Percentiles rank a stretch among this genome's conserved stretches.
These are phyloP conservation scores for Lasiosphaeria ovina DNA, from an alignment of 495 filamentous ascomycete genomes.

Conservation along the genomic window DNA sequence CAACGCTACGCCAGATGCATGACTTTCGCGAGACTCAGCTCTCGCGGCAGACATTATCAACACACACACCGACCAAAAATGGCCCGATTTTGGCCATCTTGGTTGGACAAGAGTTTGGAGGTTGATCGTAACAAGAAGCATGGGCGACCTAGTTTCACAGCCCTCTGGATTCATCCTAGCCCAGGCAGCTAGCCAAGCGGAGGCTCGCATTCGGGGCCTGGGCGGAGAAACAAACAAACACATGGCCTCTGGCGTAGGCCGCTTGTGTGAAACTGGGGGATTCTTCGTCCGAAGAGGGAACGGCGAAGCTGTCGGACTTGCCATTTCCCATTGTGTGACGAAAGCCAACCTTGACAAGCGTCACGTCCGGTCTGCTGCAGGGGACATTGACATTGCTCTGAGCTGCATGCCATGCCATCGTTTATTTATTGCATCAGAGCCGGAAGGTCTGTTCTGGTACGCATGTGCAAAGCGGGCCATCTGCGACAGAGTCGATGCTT, in stretches of 20 bases:
- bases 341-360: not conserved
- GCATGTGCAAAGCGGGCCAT: slow-evolving; percentile 1
- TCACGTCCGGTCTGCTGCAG: not conserved
- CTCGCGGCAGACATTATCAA: no score
- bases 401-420: not conserved
- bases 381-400: not conserved
- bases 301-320: not conserved
- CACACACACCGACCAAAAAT: no score
- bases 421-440: not conserved
- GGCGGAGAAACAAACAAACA: not conserved
- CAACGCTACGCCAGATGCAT: not conserved
- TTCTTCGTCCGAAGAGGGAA: not conserved
- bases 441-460: not conserved
- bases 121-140: no score
- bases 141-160: no score
- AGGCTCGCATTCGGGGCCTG: not conserved
- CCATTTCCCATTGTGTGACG: not conserved
- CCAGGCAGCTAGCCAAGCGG: not conserved
- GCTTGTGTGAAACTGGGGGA: not conserved
- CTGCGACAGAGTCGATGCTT: not conserved
- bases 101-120: no score
- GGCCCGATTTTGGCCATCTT: no score
- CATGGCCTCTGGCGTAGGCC: not conserved
- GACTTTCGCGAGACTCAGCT: no score
- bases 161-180: not conserved